Percentiles rank a stretch among this genome's conserved stretches.
Conservation (phyloP, 2,329 filamentous ascomycete species). For the Diplocarpon rosae region DNA sequence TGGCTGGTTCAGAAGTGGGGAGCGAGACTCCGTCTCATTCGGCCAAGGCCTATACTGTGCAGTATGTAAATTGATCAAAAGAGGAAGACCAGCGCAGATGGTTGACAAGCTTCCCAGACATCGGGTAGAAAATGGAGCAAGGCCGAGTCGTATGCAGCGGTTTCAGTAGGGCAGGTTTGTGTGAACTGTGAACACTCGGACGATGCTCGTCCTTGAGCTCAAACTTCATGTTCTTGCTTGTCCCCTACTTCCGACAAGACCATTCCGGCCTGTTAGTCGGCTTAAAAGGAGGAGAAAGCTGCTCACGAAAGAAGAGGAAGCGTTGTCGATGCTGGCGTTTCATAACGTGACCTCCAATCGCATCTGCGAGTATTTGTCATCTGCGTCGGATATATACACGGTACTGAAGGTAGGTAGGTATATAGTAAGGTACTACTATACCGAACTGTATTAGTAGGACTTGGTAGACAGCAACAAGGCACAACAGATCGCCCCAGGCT, state of each 20-base stretch:
- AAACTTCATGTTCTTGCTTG: not conserved
- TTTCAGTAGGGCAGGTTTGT: not conserved
- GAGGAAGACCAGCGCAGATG: no score
- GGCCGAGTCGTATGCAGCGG: not conserved
- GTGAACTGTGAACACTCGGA: not conserved
- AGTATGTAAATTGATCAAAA: no score
- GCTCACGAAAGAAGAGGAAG: not conserved
- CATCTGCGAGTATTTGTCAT: not conserved
- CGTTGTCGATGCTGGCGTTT: not conserved
- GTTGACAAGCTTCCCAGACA: no score
- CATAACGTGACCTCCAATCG: slow-evolving; percentile 1
- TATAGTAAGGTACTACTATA: no score
- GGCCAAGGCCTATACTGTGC: no score
- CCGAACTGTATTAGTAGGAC: not conserved
- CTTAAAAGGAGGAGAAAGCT: not conserved
- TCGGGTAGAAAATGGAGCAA: not conserved
- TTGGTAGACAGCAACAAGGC: slow-evolving; percentile 14
- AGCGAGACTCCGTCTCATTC: not conserved
- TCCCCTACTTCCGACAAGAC: not conserved
- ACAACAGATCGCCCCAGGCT: slow-evolving; percentile 15
- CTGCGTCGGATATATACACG: not conserved
- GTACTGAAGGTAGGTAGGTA: not conserved
- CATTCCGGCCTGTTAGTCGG: not conserved
- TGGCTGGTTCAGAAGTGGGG: not conserved
- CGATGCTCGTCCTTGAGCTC: not conserved